Base-by-base conservation (phyloP, 2,329 filamentous ascomycete species). In the Calcarisporium arbuscula region DNA sequence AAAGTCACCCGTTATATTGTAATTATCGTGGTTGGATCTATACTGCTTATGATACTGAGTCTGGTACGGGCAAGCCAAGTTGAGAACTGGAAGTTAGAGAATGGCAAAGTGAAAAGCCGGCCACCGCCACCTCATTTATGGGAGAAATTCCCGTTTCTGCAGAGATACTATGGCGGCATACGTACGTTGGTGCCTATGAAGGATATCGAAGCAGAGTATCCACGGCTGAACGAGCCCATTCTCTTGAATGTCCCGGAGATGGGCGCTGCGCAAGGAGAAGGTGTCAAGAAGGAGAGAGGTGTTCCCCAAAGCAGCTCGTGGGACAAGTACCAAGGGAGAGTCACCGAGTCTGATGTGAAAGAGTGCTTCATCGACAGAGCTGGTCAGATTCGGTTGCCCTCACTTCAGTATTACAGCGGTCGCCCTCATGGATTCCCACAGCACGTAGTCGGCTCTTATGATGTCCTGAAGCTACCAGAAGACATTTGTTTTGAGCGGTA, bases 401-500 rank as follows among this genome's bases (percentile, higher is more conserved):
- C 71, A 5, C 63, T 95, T 28, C 78, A 79, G 15, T 82, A 82
- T 45, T 89, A 85, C 47, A 67, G 81, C 9, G 90, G 90, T 4
- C 74, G 92, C 3, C 84, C 88, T 0, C 71, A 75, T 39, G 90
- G 89, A 1, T 94, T 94, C 56, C 92, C 92, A 0, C 77, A 92
- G 31, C 76, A 87, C 39, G 76, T 85, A 3, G 74, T 90, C 51
- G 92, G 92, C n/a, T 94, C 87, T 0, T 89, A 95, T 50, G 78
- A 88, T 8, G 58, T 90, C 26, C 61, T 96, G 10, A 82, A 80
- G 1, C 65, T 96, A 22, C 77, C 83, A 14, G 77, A 94, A 45
- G 82, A 94, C 50, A 76, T 95, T 30, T 98, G 92, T 62, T 95
- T 95, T 53, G 92, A 98, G 47, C 75, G 92, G 3, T 94, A 85